Evolutionary conservation across 257 asterid species (phyloP).

Genomic region (Nemophila menziesii): DNA sequence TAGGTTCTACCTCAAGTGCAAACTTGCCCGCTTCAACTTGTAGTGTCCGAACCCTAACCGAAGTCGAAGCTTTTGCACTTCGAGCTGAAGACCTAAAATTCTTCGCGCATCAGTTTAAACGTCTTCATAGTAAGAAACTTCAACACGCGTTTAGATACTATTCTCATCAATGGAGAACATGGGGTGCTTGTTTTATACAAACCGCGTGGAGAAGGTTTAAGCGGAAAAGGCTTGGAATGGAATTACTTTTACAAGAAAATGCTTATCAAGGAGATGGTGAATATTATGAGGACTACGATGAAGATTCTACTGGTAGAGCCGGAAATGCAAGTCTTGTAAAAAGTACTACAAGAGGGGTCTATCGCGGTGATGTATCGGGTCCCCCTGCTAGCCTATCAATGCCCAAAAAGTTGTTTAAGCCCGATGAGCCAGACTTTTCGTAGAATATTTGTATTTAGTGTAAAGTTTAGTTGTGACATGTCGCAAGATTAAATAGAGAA

Average conservation of each 20-base stretch:
- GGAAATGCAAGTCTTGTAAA: conserved; percentile 5
- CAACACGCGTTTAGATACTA: conserved; percentile 87
- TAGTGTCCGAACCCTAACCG: conserved; percentile 62
- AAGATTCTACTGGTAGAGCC: conserved; percentile 6
- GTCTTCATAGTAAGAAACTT: conserved; percentile 81
- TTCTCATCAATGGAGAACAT: conserved; percentile 92
- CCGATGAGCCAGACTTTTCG: conserved; percentile 78
- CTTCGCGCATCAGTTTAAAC: conserved; percentile 68
- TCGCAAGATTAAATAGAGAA: too few species aligned
- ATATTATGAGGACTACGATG: conserved; percentile 5
- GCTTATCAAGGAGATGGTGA: conserved; percentile 12
- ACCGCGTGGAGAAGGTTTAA: conserved; percentile 71
- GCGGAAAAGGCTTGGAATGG: conserved; percentile 46
- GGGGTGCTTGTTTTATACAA: conserved; percentile 77
- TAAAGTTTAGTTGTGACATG: too few species aligned
- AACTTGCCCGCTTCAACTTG: conserved; percentile 78
- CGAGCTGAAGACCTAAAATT: conserved; percentile 86
- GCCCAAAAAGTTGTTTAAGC: conserved; percentile 67
- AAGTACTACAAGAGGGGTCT: conserved; percentile 17
- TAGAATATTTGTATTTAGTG: too few species aligned
- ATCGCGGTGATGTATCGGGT: conserved; percentile 40
- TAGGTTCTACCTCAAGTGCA: conserved; percentile 55
- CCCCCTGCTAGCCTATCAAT: conserved; percentile 65
- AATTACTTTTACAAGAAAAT: conserved; percentile 42
- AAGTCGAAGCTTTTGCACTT: conserved; percentile 87